Conservation (phyloP, 129 eudicot genomes). For the Flaveria brownii region DNA sequence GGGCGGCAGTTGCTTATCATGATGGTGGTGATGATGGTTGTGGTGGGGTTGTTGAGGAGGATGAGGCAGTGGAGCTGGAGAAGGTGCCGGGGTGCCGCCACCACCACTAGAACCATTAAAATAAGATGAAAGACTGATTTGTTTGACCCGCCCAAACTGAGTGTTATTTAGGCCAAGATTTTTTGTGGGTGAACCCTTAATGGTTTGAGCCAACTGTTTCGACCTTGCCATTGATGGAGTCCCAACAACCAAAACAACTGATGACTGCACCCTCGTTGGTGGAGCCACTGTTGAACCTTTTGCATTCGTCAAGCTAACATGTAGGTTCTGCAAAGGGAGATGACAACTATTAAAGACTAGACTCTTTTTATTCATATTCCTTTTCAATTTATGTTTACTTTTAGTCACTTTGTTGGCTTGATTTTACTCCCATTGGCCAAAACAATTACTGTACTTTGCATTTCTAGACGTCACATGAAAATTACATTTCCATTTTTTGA, state of each 20-base stretch:
- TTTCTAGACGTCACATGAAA: neutral
- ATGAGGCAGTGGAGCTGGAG: slow-evolving; percentile 62
- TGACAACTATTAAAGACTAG: neutral
- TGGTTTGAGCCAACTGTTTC: slow-evolving; percentile 85
- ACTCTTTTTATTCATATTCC: neutral
- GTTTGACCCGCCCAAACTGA: slow-evolving; percentile 84
- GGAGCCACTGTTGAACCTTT: slow-evolving; percentile 83
- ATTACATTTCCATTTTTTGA: neutral
- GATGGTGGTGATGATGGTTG: slow-evolving; percentile 53
- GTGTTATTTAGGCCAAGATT: slow-evolving; percentile 94
- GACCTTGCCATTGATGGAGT: slow-evolving; percentile 66
- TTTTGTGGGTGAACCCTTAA: slow-evolving; percentile 73
- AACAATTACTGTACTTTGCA: neutral
- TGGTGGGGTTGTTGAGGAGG: slow-evolving; percentile 48
- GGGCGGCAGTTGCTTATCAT: slow-evolving; percentile 42
- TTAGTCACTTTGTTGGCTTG: neutral
- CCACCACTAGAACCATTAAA: slow-evolving; percentile 42
- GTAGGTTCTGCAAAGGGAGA: slow-evolving; percentile 71
- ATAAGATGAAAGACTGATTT: slow-evolving; percentile 89
- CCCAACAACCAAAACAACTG: slow-evolving; percentile 71
- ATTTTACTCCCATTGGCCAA: neutral
- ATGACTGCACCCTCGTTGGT: slow-evolving; percentile 73
- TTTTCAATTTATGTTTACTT: neutral
- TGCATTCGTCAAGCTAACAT: slow-evolving; percentile 68
- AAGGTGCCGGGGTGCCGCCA: slow-evolving; percentile 47